These are phyloP conservation scores for Calvatia gigantea DNA, from an alignment of 768 basidiomycete genomes.

Conservation along the genomic window DNA sequence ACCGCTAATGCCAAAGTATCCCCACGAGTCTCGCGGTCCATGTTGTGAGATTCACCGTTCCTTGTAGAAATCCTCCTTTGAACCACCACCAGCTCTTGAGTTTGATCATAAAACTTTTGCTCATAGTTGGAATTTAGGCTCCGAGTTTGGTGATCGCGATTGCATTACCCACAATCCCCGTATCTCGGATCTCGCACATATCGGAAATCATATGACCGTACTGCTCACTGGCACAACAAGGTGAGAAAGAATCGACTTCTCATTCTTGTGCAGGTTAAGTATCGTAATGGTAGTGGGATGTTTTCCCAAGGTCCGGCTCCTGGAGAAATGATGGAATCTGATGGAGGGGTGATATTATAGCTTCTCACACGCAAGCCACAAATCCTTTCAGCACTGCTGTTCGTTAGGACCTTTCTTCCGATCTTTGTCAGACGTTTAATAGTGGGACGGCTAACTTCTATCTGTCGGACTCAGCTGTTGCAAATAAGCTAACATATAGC, in stretches of 20 bases:
- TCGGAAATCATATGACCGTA: background rate
- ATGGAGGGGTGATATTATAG: too few relatives aligned
- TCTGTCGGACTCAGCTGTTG: too few relatives aligned
- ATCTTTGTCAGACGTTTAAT: background rate
- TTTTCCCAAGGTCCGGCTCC: background rate
- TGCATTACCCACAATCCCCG: background rate
- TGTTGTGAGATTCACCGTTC: too few relatives aligned
- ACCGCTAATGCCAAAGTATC: too few relatives aligned
- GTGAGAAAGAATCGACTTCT: background rate
- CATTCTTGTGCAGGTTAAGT: background rate
- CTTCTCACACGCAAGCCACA: conserved; percentile 5
- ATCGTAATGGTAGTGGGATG: background rate
- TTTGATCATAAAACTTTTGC: too few relatives aligned
- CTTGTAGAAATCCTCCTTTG: too few relatives aligned
- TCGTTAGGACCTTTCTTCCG: background rate
- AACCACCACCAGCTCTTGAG: too few relatives aligned
- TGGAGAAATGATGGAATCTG: background rate
- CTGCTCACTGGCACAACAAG: background rate
- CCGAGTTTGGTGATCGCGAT: background rate
- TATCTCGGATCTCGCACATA: conserved; percentile 6
- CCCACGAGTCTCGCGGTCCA: too few relatives aligned
- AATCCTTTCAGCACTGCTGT: background rate
- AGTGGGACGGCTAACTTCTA: background rate
- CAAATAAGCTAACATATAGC: too few relatives aligned
- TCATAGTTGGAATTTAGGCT: too few relatives aligned